Conservation (phyloP, 495 filamentous ascomycete species). For the Gamarada debralockiae region DNA sequence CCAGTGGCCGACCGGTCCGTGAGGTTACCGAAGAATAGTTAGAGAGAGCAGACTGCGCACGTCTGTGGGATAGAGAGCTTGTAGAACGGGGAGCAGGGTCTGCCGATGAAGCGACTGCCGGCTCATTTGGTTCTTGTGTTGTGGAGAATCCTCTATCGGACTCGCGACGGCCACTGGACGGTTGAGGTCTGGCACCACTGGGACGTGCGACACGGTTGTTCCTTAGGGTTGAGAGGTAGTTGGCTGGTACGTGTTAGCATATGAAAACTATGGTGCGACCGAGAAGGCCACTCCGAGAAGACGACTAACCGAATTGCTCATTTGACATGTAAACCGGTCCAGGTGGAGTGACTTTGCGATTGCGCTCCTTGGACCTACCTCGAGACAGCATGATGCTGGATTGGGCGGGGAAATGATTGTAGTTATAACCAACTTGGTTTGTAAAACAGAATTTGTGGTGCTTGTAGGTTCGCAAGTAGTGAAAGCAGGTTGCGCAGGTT, state of each 20-base stretch:
- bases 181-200: slow-evolving; percentile 75
- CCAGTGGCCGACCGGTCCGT: slow-evolving; percentile 38
- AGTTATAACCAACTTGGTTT: too few relatives aligned
- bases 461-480: too few relatives aligned
- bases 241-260: slow-evolving; percentile 44
- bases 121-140: slow-evolving; percentile 8
- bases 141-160: slow-evolving; percentile 23
- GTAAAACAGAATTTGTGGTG: too few relatives aligned
- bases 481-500: too few relatives aligned
- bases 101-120: slow-evolving; percentile 14
- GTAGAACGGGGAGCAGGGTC: slow-evolving; percentile 35
- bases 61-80: slow-evolving; percentile 50
- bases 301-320: slow-evolving; percentile 74
- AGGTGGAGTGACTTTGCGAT: slow-evolving; percentile 63
- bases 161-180: slow-evolving; percentile 40
- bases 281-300: slow-evolving; percentile 26
- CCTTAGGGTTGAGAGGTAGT: slow-evolving; percentile 77
- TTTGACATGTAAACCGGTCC: slow-evolving; percentile 80
- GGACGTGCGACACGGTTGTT: slow-evolving; percentile 73
- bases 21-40: slow-evolving; percentile 25
- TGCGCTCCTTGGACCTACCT: slow-evolving; percentile 37
- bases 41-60: slow-evolving; percentile 31
- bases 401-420: background rate
- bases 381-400: slow-evolving; percentile 18
- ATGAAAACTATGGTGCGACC: slow-evolving; percentile 22